Conservation (phyloP, 2,329 filamentous ascomycete genomes). For the Fusarium azukiicola region DNA sequence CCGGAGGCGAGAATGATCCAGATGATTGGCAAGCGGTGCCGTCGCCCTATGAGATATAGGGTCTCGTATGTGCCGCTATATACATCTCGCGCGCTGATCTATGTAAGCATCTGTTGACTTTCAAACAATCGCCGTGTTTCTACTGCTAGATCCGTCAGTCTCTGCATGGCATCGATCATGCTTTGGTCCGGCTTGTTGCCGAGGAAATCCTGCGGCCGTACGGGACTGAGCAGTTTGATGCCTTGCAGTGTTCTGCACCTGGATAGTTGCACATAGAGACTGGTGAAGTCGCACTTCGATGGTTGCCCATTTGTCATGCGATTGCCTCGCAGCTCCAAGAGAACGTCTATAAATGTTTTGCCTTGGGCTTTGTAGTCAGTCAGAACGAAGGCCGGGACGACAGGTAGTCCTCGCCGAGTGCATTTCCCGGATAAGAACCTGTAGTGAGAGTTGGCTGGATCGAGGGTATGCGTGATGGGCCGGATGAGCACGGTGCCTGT, state of each 20-base stretch:
- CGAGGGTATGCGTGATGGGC: not conserved
- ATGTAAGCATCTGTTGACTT: conserved; percentile 12
- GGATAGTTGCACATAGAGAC: conserved; percentile 26
- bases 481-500: conserved; percentile 17
- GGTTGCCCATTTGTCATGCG: conserved; percentile 24
- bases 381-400: conserved; percentile 1
- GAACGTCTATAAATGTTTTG: conserved; percentile 28
- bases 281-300: conserved; percentile 22
- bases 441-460: conserved; percentile 9
- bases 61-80: too few species aligned
- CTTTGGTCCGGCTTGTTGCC: conserved; percentile 27
- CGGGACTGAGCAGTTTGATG: conserved; percentile 24
- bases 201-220: conserved; percentile 27
- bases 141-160: conserved; percentile 20
- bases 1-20: conserved; percentile 21
- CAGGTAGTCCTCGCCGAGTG: conserved; percentile 5
- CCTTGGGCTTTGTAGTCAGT: conserved; percentile 19
- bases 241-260: conserved; percentile 21
- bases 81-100: too few species aligned
- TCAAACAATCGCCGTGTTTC: conserved; percentile 29
- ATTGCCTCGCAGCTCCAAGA: conserved; percentile 29
- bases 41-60: conserved; percentile 21
- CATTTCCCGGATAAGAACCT: conserved; percentile 16
- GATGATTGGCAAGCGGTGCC: conserved; percentile 28
- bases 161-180: conserved; percentile 30